Conservation (phyloP, 371 early-diverging fungal genomes). For the Syncephalis plumigaleata region DNA sequence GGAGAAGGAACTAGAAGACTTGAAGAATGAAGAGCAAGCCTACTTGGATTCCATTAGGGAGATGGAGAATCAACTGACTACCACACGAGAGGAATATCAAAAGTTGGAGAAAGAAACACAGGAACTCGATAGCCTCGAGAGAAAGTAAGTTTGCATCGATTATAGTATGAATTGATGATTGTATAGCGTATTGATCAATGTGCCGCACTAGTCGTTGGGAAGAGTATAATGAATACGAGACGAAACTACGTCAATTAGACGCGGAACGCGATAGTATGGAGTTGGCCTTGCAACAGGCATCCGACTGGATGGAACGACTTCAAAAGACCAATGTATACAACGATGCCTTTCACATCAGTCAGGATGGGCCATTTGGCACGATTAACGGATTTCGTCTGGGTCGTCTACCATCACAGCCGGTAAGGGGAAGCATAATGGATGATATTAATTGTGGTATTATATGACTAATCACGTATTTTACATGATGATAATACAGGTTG, state of each 20-base stretch:
- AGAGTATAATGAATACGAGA: conserved; percentile 50
- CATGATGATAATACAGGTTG: conserved; percentile 24
- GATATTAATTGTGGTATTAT: neutral
- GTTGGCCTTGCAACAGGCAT: conserved; percentile 56
- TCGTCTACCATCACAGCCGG: conserved; percentile 49
- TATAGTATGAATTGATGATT: neutral
- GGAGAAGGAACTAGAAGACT: conserved; percentile 23
- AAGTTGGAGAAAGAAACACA: conserved; percentile 36
- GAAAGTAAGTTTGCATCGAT: conserved; percentile 13
- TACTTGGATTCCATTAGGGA: conserved; percentile 28
- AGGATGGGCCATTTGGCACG: conserved; percentile 74
- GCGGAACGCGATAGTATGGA: conserved; percentile 66
- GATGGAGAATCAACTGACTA: conserved; percentile 36
- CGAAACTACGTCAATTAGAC: conserved; percentile 37
- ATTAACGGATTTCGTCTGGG: conserved; percentile 91
- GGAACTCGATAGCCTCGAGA: conserved; percentile 41
- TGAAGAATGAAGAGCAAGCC: conserved; percentile 29
- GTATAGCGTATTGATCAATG: neutral
- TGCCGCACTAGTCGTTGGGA: conserved; percentile 35
- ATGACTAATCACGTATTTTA: neutral
- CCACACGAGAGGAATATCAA: conserved; percentile 31
- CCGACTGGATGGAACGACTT: conserved; percentile 57
- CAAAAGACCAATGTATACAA: conserved; percentile 86
- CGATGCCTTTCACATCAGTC: conserved; percentile 77
- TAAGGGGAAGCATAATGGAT: conserved; percentile 8